phyloP scores from a whole-genome alignment of 176 grass and related monocot genomes.

The Bromus sterilis region DNA sequence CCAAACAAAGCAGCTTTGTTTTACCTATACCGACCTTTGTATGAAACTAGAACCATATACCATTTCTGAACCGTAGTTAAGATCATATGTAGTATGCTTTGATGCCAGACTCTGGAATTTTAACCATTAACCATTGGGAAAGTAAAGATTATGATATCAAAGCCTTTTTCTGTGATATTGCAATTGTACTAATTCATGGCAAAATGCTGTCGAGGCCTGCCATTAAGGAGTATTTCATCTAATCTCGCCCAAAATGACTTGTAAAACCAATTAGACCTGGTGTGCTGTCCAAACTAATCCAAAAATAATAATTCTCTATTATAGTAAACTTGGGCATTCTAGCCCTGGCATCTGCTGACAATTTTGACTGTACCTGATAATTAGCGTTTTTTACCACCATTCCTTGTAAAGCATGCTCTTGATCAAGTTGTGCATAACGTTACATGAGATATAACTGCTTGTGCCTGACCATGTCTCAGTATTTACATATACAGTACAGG shows the following conservation, averaged over 20 bases:
- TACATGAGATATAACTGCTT: not conserved
- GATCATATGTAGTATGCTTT: constrained; percentile 26
- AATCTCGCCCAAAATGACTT: not conserved
- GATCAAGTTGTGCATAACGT: not conserved
- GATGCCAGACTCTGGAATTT: constrained; percentile 32
- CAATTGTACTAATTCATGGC: not conserved
- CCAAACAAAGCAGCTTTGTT: not conserved
- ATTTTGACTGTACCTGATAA: not conserved
- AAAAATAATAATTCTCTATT: not conserved
- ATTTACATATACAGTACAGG: not conserved
- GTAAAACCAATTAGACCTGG: not conserved
- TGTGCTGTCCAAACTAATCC: not conserved
- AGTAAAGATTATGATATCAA: constrained; percentile 19
- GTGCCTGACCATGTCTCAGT: not conserved
- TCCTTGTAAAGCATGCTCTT: not conserved
- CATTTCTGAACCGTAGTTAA: constrained; percentile 2
- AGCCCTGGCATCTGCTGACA: not conserved
- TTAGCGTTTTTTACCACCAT: not conserved
- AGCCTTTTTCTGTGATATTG: not conserved
- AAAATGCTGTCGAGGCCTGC: not conserved
- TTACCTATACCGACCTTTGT: constrained; percentile 4
- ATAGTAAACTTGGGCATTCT: not conserved
- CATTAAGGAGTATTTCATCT: constrained; percentile 8
- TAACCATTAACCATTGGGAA: constrained; percentile 17
- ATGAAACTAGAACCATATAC: not conserved